Evolutionary conservation across 2,329 filamentous ascomycete genomes (phyloP).

Genomic region (Colletotrichum sp.): DNA sequence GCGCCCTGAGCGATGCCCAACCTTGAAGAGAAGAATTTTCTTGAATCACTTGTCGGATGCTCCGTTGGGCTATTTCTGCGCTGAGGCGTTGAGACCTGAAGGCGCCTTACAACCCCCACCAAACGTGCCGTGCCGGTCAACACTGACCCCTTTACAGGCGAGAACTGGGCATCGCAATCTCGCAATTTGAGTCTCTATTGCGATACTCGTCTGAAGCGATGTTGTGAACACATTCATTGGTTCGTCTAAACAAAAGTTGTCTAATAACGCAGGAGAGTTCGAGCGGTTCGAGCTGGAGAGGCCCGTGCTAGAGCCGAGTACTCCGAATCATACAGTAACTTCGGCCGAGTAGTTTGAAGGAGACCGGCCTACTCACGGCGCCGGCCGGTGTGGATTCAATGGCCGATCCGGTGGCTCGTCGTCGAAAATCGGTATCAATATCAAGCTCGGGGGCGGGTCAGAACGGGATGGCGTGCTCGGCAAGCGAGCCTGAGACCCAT

Average conservation of each 20-base stretch:
- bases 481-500: neutral
- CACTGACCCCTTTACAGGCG: neutral
- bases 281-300: neutral
- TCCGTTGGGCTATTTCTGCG: neutral
- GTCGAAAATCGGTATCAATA: neutral
- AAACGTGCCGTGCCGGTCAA: neutral
- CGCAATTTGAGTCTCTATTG: neutral
- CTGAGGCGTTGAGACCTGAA: neutral
- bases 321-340: neutral
- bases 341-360: neutral
- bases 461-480: neutral
- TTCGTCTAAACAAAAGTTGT: neutral
- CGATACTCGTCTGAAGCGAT: neutral
- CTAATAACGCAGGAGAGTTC: neutral
- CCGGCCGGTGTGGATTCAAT: neutral
- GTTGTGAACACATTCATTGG: neutral
- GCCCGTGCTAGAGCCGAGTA: neutral
- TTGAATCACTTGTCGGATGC: neutral
- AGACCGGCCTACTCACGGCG: neutral
- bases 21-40: neutral
- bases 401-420: neutral
- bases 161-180: neutral
- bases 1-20: neutral
- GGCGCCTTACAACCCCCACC: neutral
- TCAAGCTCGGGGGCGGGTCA: neutral